These are phyloP conservation scores for Talaromyces islandicus DNA, from an alignment of 2,329 filamentous ascomycete genomes.

Conservation along the genomic window DNA sequence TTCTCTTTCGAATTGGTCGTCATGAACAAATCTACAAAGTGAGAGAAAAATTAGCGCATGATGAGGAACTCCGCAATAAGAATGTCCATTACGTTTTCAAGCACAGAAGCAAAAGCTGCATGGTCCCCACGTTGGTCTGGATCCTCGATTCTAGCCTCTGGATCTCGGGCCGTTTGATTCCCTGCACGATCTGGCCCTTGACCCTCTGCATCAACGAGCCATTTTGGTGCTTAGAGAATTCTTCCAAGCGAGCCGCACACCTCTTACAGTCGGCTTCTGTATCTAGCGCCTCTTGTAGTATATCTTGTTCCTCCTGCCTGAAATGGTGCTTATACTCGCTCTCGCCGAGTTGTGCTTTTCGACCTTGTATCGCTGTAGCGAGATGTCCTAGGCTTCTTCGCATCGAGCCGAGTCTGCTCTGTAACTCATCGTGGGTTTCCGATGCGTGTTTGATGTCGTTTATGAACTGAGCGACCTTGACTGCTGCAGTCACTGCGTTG, in stretches of 20 bases:
- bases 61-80: background rate
- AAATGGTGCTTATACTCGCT: background rate
- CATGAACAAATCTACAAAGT: background rate
- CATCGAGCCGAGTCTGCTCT: background rate
- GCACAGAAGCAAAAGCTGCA: background rate
- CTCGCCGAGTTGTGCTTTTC: background rate
- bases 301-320: background rate
- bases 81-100: background rate
- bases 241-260: background rate
- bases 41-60: background rate
- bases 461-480: background rate
- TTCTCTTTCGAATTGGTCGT: background rate
- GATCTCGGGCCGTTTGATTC: constrained; percentile 2
- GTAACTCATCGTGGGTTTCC: background rate
- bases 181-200: background rate
- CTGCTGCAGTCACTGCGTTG: background rate
- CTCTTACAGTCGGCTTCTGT: background rate
- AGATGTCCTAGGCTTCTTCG: background rate
- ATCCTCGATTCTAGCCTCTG: background rate
- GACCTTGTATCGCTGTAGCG: background rate
- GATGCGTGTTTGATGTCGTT: background rate
- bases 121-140: constrained; percentile 1
- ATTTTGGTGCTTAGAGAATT: background rate
- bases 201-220: background rate
- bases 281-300: background rate